These are phyloP conservation scores for Alternaria atra DNA, from an alignment of 2,329 filamentous ascomycete genomes.

Conservation along the genomic window DNA sequence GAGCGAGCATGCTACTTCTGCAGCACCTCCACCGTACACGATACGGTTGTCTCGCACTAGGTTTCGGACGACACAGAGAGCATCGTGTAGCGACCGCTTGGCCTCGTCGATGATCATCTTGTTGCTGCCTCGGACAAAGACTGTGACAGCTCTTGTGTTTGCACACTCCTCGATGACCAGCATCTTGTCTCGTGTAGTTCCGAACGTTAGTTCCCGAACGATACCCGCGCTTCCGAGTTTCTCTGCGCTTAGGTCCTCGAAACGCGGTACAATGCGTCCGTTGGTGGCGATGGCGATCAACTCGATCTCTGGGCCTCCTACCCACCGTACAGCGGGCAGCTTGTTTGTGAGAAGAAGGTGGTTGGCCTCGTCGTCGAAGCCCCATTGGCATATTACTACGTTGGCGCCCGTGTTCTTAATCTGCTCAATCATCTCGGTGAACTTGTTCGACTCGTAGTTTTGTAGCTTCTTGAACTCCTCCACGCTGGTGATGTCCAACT, in stretches of 20 bases:
- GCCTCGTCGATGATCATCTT: constrained; percentile 99
- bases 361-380: constrained; percentile 98
- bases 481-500: constrained; percentile 94
- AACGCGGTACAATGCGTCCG: constrained; percentile 94
- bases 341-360: constrained; percentile 96
- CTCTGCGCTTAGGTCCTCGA: constrained; percentile 89
- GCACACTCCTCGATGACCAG: constrained; percentile 99
- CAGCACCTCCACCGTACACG: constrained; percentile 95
- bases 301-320: constrained; percentile 97
- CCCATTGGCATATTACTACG: constrained; percentile 98
- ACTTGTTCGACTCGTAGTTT: constrained; percentile 94
- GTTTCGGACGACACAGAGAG: constrained; percentile 96
- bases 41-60: constrained; percentile 95
- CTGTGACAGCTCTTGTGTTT: constrained; percentile 94
- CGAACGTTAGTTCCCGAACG: constrained; percentile 94
- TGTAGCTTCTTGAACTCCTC: constrained; percentile 99
- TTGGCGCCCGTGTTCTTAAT: constrained; percentile 98
- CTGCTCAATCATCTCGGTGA: constrained; percentile 97
- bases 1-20: constrained; percentile 95
- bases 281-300: constrained; percentile 98
- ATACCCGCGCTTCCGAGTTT: constrained; percentile 92
- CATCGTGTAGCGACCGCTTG: constrained; percentile 95
- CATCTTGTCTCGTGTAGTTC: constrained; percentile 99
- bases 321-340: constrained; percentile 95
- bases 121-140: constrained; percentile 97